Evolutionary conservation across 805 yeast species (phyloP), one percentile per base, ranked within the genome.

Genomic region (Metschnikowia reukaufii): DNA sequence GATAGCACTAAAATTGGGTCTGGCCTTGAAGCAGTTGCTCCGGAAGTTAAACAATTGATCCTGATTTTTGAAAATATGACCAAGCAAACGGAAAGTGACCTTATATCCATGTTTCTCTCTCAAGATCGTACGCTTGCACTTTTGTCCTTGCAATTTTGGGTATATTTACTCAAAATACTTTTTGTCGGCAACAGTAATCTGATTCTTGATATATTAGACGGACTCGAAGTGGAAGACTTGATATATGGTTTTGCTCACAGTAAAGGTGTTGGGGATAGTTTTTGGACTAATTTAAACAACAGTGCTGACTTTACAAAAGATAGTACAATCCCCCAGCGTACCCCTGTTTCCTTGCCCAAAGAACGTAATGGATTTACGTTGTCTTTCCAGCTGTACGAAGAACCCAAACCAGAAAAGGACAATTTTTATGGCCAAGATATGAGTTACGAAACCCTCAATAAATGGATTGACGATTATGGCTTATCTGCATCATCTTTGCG

Each of bases 401-500:
- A 35, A 6, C 12, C 17, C 6, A 27, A 18, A 9, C 19, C 35
- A n/a, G 18, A 20, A 16, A 19, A 9, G 8, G 36, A 36, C 4
- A 27, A 15, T 1, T 4, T 16, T 29, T 36, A 42, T 25, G 39
- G 42, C 6, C 37, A 39, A 2, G 48, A 44, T 16, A 33, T 44
- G 44, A 44, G 48, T 32, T 44, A 44, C 17, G 48, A 39, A 29
- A 19, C 48, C 4, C 44, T 44, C 16, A 43, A 44, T 15, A 44
- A 44, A 32, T 44, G 48, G 48, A 44, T 44, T 5, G 44, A 44
- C n/a, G 48, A 44, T 40, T 44, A 44, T 21, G 48, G 48, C 3
- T 25, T 44, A 15, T 44, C 48, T 9, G 44, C 48, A 4, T 39
- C 48, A 4, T 44, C 48, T 21, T 33, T 44, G 32, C 48, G 48